phyloP scores from a whole-genome alignment of 2,329 filamentous ascomycete genomes.

The Sarocladium brachiariae region DNA sequence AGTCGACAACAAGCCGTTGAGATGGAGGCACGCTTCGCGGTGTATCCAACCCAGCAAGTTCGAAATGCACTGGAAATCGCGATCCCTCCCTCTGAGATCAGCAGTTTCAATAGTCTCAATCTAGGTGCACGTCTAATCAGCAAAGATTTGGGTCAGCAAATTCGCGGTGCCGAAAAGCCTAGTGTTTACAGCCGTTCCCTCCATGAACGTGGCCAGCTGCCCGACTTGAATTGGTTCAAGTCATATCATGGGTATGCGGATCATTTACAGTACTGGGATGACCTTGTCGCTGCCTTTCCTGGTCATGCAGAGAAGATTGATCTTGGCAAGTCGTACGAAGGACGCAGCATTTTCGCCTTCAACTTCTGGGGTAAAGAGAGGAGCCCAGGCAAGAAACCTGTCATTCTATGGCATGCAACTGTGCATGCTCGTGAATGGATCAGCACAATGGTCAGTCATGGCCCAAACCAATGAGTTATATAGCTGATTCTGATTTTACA shows the following conservation, averaged over 20 bases:
- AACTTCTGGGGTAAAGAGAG: constrained; percentile 40
- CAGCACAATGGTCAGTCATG: constrained; percentile 48
- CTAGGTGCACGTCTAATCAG: constrained; percentile 20
- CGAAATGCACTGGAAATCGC: constrained; percentile 24
- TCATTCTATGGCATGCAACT: constrained; percentile 42
- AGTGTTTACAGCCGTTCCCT: constrained; percentile 15
- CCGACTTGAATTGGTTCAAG: constrained; percentile 41
- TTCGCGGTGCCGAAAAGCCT: constrained; percentile 21
- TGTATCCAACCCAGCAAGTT: constrained; percentile 20
- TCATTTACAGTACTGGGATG: constrained; percentile 40
- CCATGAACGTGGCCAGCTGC: constrained; percentile 21
- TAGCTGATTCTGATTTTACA: constrained; percentile 13
- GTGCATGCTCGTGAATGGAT: constrained; percentile 51
- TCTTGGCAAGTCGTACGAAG: constrained; percentile 36
- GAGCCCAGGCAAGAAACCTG: constrained; percentile 34
- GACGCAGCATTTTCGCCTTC: constrained; percentile 50
- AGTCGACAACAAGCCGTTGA: constrained; percentile 13
- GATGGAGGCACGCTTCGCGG: constrained; percentile 15
- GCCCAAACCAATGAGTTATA: not conserved
- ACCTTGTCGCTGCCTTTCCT: constrained; percentile 38
- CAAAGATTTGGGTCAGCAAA: constrained; percentile 21
- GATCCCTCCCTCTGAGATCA: constrained; percentile 22
- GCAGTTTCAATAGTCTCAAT: constrained; percentile 20
- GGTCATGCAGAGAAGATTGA: constrained; percentile 39
- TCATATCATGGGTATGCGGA: constrained; percentile 47